Evolutionary conservation across 495 filamentous ascomycete species (phyloP).

Genomic region (Xylaria scruposa): DNA sequence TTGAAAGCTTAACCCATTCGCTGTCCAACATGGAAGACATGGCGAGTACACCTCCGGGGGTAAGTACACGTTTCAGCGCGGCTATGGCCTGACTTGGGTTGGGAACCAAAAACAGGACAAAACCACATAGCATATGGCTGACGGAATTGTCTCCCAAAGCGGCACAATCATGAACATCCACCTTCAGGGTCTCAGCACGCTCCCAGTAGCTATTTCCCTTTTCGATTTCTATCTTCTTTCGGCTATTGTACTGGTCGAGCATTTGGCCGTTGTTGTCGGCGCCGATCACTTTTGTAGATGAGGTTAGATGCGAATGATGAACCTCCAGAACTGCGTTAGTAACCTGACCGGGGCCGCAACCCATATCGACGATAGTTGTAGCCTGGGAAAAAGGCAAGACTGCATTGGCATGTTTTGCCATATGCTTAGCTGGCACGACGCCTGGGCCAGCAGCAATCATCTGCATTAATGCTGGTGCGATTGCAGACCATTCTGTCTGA

Average conservation of each 20-base stretch:
- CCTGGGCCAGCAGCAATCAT: slow-evolving; percentile 4
- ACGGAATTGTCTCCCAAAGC: no score
- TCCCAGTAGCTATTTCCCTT: not conserved
- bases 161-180: no score
- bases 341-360: slow-evolving; percentile 6
- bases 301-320: not conserved
- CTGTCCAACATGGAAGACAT: no score
- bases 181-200: no score
- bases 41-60: no score
- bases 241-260: not conserved
- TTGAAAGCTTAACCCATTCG: not conserved
- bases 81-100: no score
- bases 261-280: slow-evolving; percentile 4
- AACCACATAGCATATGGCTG: no score
- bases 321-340: not conserved
- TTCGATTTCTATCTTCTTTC: not conserved
- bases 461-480: not conserved
- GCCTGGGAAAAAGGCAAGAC: not conserved
- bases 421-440: slow-evolving; percentile 8
- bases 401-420: not conserved
- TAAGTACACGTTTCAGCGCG: no score
- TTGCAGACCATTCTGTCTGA: not conserved
- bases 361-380: not conserved
- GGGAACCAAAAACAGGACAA: no score
- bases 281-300: not conserved